phyloP scores from a whole-genome alignment of 441 rosid genomes.

The Bocquillonia castaneifolia region DNA sequence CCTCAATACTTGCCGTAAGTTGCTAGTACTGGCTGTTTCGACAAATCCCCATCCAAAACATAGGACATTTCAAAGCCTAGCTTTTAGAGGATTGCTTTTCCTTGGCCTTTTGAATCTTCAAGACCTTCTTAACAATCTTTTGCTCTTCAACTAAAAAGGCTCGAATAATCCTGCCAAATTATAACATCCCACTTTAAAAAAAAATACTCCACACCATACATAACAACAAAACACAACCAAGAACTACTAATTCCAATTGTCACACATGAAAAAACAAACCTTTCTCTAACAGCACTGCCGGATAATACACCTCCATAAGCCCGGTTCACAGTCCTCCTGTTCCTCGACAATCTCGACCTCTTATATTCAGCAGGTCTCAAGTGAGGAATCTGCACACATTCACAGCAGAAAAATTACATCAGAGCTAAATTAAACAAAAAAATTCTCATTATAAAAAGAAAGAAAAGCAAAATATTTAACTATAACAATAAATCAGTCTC shows the following conservation, averaged over 20 bases:
- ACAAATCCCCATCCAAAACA: constrained; percentile 1
- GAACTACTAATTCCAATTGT: neutral
- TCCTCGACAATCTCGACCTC: constrained; percentile 51
- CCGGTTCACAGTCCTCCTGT: constrained; percentile 53
- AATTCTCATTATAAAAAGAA: neutral
- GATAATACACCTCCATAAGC: constrained; percentile 58
- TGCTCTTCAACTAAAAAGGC: constrained; percentile 65
- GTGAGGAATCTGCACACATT: constrained; percentile 41
- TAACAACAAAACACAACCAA: neutral
- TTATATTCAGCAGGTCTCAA: constrained; percentile 58
- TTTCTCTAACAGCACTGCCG: constrained; percentile 47
- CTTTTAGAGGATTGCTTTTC: constrained; percentile 44
- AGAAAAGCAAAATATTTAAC: neutral
- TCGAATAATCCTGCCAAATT: constrained; percentile 41
- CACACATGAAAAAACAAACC: neutral
- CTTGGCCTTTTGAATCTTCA: constrained; percentile 62
- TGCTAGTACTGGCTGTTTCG: constrained; percentile 16
- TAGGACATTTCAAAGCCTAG: constrained; percentile 8
- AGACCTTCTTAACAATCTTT: constrained; percentile 61
- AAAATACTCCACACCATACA: no score
- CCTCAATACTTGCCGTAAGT: constrained; percentile 29
- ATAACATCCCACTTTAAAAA: neutral
- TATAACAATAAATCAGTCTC: no score
- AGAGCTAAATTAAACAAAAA: neutral
- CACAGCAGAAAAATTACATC: neutral